A percentile compares a stretch with the other conserved stretches of the same genome.
Conservation (phyloP, 140 eudicot genomes). For the Ambrosia hybrid region DNA sequence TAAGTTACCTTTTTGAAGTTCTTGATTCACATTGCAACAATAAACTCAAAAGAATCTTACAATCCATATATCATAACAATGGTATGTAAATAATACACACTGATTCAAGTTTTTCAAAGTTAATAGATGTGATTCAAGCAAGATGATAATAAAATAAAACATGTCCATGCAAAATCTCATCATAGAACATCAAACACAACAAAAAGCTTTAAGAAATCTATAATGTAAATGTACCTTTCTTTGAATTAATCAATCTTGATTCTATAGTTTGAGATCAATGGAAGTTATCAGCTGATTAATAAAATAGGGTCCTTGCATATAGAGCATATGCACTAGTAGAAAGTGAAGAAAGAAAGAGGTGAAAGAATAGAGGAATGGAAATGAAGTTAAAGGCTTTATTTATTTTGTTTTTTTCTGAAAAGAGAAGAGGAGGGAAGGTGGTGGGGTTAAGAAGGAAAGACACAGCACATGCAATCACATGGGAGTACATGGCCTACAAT, state of each 20-base stretch:
- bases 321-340: neutral
- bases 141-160: no score
- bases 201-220: neutral
- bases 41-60: neutral
- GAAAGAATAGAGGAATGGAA: conserved; percentile 23
- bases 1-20: conserved; percentile 3
- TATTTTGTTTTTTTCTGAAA: conserved; percentile 38
- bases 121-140: no score
- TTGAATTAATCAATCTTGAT: conserved; percentile 8
- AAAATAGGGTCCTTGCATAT: conserved; percentile 24
- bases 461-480: conserved; percentile 94
- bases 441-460: conserved; percentile 65
- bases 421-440: conserved; percentile 47
- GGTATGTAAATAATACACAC: neutral
- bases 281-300: neutral
- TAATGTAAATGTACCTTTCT: conserved; percentile 31
- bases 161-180: conserved; percentile 22
- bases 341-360: conserved; percentile 4
- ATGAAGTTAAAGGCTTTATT: conserved; percentile 48
- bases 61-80: neutral
- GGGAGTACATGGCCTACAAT: conserved; percentile 62
- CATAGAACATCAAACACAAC: neutral
- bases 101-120: no score
- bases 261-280: conserved; percentile 20
- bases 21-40: conserved; percentile 27